phyloP scores from a whole-genome alignment of 441 rosid genomes.

The Aquilaria agallochum region DNA sequence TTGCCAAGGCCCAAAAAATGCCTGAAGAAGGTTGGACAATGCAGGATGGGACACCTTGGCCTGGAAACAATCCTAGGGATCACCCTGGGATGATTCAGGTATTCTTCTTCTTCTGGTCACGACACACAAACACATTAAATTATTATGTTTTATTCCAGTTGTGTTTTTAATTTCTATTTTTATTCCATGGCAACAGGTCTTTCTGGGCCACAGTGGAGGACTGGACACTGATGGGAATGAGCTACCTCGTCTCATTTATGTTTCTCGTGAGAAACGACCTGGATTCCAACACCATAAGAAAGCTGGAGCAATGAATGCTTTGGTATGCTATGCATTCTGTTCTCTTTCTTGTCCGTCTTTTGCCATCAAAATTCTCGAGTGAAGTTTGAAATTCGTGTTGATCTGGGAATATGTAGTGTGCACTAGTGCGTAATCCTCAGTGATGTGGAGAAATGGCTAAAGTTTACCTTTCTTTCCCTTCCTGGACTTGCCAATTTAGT shows the following conservation, averaged over 20 bases:
- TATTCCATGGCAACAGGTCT: constrained; percentile 48
- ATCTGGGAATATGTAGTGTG: not conserved
- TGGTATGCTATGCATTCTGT: constrained; percentile 50
- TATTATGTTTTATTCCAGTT: not conserved
- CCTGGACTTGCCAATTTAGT: too few species aligned
- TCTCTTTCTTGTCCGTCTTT: constrained; percentile 5
- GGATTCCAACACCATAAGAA: constrained; percentile 99
- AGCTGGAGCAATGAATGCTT: constrained; percentile 99
- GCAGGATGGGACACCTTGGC: constrained; percentile 99
- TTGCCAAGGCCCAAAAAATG: constrained; percentile 94
- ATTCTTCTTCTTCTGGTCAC: constrained; percentile 8
- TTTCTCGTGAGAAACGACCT: constrained; percentile 99
- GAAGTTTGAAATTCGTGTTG: not conserved
- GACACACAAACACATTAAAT: not conserved
- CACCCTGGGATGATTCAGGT: constrained; percentile 99
- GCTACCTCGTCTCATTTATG: constrained; percentile 95
- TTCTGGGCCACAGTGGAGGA: constrained; percentile 96
- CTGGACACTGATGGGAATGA: constrained; percentile 97
- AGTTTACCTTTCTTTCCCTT: too few species aligned
- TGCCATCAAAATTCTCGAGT: constrained; percentile 3
- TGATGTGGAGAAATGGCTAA: not conserved
- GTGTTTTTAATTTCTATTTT: constrained; percentile 3
- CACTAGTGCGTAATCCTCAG: not conserved
- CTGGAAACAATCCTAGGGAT: constrained; percentile 96
- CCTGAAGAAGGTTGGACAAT: constrained; percentile 99